Conservation (phyloP, 306 rosid genomes). For the Echinosophora koreensis region DNA sequence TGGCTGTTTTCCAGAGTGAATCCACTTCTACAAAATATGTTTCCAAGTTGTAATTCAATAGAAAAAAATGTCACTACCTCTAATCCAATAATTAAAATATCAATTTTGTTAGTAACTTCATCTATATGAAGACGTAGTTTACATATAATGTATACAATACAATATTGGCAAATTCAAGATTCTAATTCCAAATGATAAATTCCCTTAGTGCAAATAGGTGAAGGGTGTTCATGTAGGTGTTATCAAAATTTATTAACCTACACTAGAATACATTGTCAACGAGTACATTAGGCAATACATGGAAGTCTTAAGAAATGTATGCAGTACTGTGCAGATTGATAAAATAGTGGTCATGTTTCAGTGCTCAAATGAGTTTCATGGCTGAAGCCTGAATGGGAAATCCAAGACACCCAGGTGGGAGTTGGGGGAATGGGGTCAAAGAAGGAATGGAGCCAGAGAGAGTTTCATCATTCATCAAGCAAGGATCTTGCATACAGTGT, state of each 20-base stretch:
- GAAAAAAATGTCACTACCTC: not conserved
- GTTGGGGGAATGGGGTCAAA: not conserved
- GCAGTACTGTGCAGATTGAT: not conserved
- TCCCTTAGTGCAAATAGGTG: not conserved
- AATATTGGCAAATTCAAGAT: not conserved
- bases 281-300: slow-evolving; percentile 8
- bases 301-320: not conserved
- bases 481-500: not conserved
- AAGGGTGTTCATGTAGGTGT: not conserved
- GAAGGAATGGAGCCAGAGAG: not conserved
- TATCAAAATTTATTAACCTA: not conserved
- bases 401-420: not conserved
- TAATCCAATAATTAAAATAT: not conserved
- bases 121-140: not conserved
- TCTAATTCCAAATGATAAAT: not conserved
- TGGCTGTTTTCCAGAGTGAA: not conserved
- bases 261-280: not conserved
- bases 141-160: not conserved
- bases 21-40: not conserved
- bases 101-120: not conserved
- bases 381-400: not conserved
- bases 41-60: not conserved
- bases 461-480: not conserved
- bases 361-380: not conserved
- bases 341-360: not conserved